phyloP scores from a whole-genome alignment of 1,139 yeast genomes.

The Ogataea hybrid region DNA sequence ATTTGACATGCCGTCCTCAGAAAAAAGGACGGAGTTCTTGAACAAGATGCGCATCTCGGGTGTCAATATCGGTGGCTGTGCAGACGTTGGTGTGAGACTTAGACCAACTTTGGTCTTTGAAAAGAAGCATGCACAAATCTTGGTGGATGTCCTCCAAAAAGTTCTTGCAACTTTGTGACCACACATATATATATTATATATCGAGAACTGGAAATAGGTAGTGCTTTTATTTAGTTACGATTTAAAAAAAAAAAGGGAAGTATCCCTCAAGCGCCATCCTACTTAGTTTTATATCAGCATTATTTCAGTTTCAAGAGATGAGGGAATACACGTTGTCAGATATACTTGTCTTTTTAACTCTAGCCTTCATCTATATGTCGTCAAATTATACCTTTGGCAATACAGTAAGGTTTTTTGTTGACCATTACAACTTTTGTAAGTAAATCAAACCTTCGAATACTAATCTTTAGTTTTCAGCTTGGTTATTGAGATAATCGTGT shows the following conservation, averaged over 20 bases:
- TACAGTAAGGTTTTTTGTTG: slow-evolving; percentile 13
- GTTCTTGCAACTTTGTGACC: slow-evolving; percentile 35
- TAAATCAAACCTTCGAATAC: slow-evolving; percentile 1
- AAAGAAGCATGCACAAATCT: slow-evolving; percentile 70
- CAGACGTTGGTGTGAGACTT: slow-evolving; percentile 67
- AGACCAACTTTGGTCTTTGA: slow-evolving; percentile 77
- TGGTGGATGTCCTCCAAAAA: slow-evolving; percentile 49
- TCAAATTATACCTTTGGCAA: slow-evolving; percentile 23
- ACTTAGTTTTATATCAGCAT: too few species aligned
- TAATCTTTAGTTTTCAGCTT: slow-evolving; percentile 18
- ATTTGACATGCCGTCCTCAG: slow-evolving; percentile 59
- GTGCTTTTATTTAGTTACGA: background rate
- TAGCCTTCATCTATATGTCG: slow-evolving; percentile 22
- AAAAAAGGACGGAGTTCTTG: slow-evolving; percentile 58
- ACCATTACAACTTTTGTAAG: slow-evolving; percentile 20
- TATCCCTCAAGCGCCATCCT: slow-evolving; percentile 4
- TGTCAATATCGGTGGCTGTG: slow-evolving; percentile 80
- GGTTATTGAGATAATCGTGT: slow-evolving; percentile 21
- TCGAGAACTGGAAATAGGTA: slow-evolving; percentile 6
- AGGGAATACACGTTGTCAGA: slow-evolving; percentile 29
- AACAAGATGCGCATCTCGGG: slow-evolving; percentile 57
- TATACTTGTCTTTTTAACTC: slow-evolving; percentile 12
- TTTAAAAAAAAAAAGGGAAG: background rate
- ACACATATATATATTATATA: background rate
- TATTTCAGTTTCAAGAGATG: slow-evolving; percentile 14